These are phyloP conservation scores for Chlamydomonas reinhardtii DNA, from an alignment of 163 green algal species.

Conservation along the genomic window DNA sequence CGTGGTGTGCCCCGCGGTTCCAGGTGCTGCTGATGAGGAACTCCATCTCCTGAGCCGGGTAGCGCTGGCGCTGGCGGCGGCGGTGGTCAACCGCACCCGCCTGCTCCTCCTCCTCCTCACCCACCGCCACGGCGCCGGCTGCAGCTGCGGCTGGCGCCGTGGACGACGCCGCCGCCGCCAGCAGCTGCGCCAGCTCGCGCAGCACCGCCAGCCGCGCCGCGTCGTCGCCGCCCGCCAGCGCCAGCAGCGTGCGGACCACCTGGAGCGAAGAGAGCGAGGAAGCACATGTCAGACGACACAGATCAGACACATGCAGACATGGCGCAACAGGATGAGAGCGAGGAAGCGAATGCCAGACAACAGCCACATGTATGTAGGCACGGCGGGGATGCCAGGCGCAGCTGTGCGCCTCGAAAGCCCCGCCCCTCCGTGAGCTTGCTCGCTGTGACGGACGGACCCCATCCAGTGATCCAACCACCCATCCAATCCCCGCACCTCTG, in stretches of 20 bases:
- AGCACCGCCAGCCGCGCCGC: conserved; percentile 5
- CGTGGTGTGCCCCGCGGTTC: conserved; percentile 47
- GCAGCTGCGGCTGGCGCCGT: not conserved
- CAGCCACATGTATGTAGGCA: too few species aligned
- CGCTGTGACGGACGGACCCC: too few species aligned
- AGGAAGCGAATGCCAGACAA: too few species aligned
- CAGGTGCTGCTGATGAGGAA: conserved; percentile 9
- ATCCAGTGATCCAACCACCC: too few species aligned
- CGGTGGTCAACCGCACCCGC: not conserved
- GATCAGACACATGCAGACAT: too few species aligned
- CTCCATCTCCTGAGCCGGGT: conserved; percentile 34
- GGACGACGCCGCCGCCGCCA: conserved; percentile 10
- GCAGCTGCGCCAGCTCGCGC: conserved; percentile 13
- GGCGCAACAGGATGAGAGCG: too few species aligned
- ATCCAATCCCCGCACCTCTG: not conserved
- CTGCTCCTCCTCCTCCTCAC: too few species aligned
- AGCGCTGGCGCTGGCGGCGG: too few species aligned
- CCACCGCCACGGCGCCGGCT: not conserved
- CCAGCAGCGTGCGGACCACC: conserved; percentile 18
- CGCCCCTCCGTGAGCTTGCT: too few species aligned
- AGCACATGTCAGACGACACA: too few species aligned
- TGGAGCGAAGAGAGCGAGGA: not conserved
- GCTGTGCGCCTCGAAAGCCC: too few species aligned
- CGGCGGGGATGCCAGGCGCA: too few species aligned
- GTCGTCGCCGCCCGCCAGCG: conserved; percentile 24